A percentile compares a stretch with the other conserved stretches of the same genome.
These are phyloP conservation scores for Rehmannia glutinosa DNA, from an alignment of 257 asterid species.

Conservation along the genomic window DNA sequence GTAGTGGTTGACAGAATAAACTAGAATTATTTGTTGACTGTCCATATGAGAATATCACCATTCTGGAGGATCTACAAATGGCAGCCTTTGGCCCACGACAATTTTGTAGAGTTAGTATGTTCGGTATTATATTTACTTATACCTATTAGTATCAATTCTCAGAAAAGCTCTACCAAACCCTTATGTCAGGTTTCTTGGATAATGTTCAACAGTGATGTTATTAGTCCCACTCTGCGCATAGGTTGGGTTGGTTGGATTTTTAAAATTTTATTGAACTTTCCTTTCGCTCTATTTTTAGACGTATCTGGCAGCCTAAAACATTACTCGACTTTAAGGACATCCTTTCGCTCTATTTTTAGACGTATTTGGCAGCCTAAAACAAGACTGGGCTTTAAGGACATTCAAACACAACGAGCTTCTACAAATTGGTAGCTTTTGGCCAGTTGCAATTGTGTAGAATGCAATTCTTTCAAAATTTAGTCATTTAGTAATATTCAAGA, in stretches of 20 bases:
- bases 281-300: too few species aligned
- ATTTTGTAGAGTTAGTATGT: neutral
- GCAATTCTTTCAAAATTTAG: too few species aligned
- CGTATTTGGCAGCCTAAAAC: too few species aligned
- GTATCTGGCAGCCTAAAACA: too few species aligned
- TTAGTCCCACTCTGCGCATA: too few species aligned
- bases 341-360: too few species aligned
- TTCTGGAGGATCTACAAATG: neutral
- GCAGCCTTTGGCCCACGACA: neutral
- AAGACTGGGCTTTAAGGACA: too few species aligned
- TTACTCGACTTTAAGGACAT: too few species aligned
- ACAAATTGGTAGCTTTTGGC: too few species aligned
- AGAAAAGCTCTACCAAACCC: neutral
- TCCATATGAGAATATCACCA: neutral
- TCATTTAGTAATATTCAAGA: too few species aligned
- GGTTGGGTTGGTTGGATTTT: neutral
- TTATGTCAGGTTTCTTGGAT: neutral
- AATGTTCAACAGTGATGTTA: neutral
- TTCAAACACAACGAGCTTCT: too few species aligned
- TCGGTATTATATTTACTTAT: neutral
- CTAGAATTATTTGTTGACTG: neutral
- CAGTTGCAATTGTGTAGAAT: too few species aligned
- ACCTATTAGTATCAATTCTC: neutral
- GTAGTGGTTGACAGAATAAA: neutral
- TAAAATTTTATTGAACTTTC: neutral